A percentile compares a stretch with the other conserved stretches of the same genome.
Conservation (phyloP, 495 filamentous ascomycete genomes). For the Hypomontagnella submonticulosa region DNA sequence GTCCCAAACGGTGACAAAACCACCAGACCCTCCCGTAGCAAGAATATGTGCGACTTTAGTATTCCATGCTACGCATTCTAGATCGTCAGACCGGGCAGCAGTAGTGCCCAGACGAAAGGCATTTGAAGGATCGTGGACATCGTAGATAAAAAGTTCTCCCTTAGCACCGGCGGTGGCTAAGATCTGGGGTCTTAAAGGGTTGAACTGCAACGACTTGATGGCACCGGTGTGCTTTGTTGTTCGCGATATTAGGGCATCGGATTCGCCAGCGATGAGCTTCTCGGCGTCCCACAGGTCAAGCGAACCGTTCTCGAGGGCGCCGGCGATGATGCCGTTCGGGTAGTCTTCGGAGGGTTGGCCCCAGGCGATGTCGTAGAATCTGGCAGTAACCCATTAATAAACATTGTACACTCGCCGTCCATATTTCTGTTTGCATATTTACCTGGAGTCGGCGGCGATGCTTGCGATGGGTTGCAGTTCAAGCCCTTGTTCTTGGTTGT, state of each 20-base stretch:
- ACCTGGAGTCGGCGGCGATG: slow-evolving; percentile 91
- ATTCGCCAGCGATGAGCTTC: slow-evolving; percentile 76
- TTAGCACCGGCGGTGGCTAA: slow-evolving; percentile 93
- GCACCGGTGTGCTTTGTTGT: slow-evolving; percentile 93
- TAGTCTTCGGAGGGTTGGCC: slow-evolving; percentile 78
- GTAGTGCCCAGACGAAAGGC: slow-evolving; percentile 89
- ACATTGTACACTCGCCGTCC: slow-evolving; percentile 11
- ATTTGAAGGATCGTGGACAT: slow-evolving; percentile 86
- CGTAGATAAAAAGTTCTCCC: slow-evolving; percentile 95
- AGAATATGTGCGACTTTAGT: slow-evolving; percentile 96
- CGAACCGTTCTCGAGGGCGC: slow-evolving; percentile 95
- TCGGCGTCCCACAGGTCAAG: slow-evolving; percentile 95
- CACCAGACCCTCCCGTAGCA: slow-evolving; percentile 91
- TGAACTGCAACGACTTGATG: slow-evolving; percentile 97
- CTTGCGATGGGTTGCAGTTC: slow-evolving; percentile 89
- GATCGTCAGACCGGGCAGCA: slow-evolving; percentile 89
- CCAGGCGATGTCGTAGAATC: slow-evolving; percentile 98
- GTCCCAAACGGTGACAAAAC: slow-evolving; percentile 98
- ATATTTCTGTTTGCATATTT: slow-evolving; percentile 39
- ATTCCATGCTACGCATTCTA: slow-evolving; percentile 98
- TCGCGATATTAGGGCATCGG: slow-evolving; percentile 83
- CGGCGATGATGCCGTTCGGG: slow-evolving; percentile 87
- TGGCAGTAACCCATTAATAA: slow-evolving; percentile 50
- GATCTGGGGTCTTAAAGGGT: slow-evolving; percentile 90
- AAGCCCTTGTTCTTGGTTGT: slow-evolving; percentile 74